phyloP scores from a whole-genome alignment of 2,329 filamentous ascomycete species.

The Ophiostoma fasciatum region DNA sequence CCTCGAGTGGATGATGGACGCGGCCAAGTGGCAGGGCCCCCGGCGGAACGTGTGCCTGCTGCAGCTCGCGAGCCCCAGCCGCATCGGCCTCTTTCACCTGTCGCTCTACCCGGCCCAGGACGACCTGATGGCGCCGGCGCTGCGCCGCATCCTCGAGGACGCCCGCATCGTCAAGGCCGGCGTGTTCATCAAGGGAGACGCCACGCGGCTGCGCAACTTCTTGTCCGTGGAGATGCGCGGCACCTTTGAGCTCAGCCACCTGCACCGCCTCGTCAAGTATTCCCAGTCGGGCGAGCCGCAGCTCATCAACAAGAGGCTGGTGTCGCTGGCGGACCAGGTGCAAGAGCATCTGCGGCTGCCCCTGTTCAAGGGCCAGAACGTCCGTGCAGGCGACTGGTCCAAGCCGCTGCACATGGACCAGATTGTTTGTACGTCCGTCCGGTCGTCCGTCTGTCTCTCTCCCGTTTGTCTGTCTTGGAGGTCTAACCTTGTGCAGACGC shows the following conservation, averaged over 20 bases:
- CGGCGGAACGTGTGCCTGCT: conserved; percentile 66
- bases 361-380: conserved; percentile 54
- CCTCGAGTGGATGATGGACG: conserved; percentile 61
- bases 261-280: conserved; percentile 64
- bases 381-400: conserved; percentile 66
- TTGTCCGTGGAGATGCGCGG: conserved; percentile 51
- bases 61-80: conserved; percentile 64
- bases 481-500: conserved; percentile 38
- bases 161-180: conserved; percentile 57
- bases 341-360: conserved; percentile 57
- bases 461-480: conserved; percentile 3
- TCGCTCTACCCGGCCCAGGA: conserved; percentile 41
- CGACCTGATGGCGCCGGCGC: conserved; percentile 53
- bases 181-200: conserved; percentile 59
- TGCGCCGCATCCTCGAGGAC: conserved; percentile 60
- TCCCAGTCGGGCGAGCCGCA: conserved; percentile 33
- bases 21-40: conserved; percentile 29
- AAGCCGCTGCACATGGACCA: conserved; percentile 46
- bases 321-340: conserved; percentile 55
- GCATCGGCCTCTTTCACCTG: conserved; percentile 70
- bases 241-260: conserved; percentile 67
- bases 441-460: not conserved
- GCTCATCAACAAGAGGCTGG: conserved; percentile 49
- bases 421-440: conserved; percentile 44
- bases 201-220: conserved; percentile 50